These are phyloP conservation scores for Sergeia podlipaevii DNA, from an alignment of 208 protist genomes.

Conservation along the genomic window DNA sequence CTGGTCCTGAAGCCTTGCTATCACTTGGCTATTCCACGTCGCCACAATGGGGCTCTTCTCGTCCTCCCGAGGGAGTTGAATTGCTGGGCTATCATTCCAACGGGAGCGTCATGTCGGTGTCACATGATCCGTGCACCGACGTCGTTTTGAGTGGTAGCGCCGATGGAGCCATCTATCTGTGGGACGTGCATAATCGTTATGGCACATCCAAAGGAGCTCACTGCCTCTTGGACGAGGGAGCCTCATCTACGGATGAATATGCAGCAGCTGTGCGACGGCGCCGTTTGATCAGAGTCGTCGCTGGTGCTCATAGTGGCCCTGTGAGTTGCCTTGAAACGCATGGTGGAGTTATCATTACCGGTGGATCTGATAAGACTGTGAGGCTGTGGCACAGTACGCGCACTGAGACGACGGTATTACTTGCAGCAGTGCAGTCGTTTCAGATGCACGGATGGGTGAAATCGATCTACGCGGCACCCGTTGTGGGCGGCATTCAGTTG, in stretches of 20 bases:
- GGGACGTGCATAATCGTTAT: constrained; percentile 31
- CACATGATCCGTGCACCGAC: constrained; percentile 8
- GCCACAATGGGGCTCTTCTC: background rate
- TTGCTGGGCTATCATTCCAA: constrained; percentile 33
- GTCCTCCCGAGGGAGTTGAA: constrained; percentile 23
- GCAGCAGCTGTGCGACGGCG: constrained; percentile 15
- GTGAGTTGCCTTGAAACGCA: constrained; percentile 30
- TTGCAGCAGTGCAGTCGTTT: constrained; percentile 25
- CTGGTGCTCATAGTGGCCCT: constrained; percentile 20
- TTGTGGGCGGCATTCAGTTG: constrained; percentile 18
- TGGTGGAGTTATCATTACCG: constrained; percentile 37
- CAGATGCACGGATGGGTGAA: constrained; percentile 36
- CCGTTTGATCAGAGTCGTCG: constrained; percentile 11
- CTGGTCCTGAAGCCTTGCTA: background rate
- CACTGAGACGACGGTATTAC: background rate
- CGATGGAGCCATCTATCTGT: constrained; percentile 36
- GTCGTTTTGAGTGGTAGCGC: constrained; percentile 29
- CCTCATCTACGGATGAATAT: constrained; percentile 16
- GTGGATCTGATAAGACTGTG: constrained; percentile 34
- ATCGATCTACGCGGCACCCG: constrained; percentile 20
- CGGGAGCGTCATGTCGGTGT: constrained; percentile 15
- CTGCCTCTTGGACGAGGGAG: constrained; percentile 1
- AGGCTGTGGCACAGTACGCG: constrained; percentile 21
- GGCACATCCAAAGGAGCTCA: background rate
- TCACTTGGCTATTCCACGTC: background rate